Conservation (phyloP, 2,329 filamentous ascomycete species). For the Sclerotinia trifoliorum region DNA sequence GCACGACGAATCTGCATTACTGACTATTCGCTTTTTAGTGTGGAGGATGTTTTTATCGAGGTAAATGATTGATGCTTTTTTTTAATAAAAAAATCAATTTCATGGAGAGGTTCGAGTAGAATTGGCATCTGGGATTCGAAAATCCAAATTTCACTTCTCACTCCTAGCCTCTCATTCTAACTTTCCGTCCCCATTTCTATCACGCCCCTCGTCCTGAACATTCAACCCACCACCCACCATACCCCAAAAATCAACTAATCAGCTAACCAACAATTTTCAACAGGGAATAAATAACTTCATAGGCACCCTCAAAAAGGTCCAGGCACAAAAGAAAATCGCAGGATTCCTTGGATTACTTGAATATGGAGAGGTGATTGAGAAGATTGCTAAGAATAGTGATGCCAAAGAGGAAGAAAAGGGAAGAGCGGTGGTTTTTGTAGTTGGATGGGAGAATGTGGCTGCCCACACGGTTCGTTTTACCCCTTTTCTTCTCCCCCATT, state of each 20-base stretch:
- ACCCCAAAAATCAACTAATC: neutral
- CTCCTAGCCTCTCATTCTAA: neutral
- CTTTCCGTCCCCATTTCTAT: neutral
- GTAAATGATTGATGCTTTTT: neutral
- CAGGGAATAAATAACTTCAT: neutral
- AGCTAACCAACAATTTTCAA: neutral
- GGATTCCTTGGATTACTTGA: neutral
- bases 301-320: neutral
- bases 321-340: neutral
- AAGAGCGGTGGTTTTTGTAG: constrained; percentile 26
- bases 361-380: constrained; percentile 2
- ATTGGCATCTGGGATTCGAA: no score
- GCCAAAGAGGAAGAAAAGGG: constrained; percentile 21
- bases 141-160: neutral
- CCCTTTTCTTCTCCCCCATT: neutral
- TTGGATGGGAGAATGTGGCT: constrained; percentile 34
- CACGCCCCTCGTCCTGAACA: no score
- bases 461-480: constrained; percentile 26
- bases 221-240: no score
- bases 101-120: neutral
- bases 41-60: constrained; percentile 6
- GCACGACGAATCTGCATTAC: no score
- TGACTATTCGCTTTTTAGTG: neutral
- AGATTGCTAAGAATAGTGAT: neutral
- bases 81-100: neutral